Percentiles rank a stretch among this genome's conserved stretches.
Conservation (phyloP, 768 basidiomycete genomes). For the Cystobasidium tubakii region DNA sequence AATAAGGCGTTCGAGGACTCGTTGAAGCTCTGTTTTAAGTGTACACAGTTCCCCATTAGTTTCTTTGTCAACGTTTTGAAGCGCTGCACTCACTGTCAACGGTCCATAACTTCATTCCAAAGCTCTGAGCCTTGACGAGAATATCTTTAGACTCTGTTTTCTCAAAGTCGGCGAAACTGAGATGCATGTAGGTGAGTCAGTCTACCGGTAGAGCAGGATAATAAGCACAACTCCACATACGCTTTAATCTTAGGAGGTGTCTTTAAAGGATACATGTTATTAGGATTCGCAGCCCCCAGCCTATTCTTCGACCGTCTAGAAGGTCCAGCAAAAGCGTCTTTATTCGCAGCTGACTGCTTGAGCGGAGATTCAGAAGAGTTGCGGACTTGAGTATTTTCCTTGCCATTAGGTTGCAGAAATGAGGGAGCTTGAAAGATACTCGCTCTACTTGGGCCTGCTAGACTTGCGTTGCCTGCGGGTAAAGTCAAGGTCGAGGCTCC, state of each 20-base stretch:
- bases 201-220: too few relatives aligned
- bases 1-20: constrained; percentile 47
- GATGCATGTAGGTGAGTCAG: not conserved
- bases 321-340: constrained; percentile 21
- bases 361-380: constrained; percentile 14
- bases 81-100: constrained; percentile 51
- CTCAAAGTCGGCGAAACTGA: constrained; percentile 10
- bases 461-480: constrained; percentile 30
- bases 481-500: not conserved
- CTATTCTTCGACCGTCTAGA: constrained; percentile 1
- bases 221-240: not conserved
- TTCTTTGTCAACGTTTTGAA: not conserved
- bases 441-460: not conserved
- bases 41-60: not conserved
- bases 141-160: constrained; percentile 52
- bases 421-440: constrained; percentile 5
- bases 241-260: constrained; percentile 35
- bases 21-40: constrained; percentile 48
- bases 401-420: not conserved
- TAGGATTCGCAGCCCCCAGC: not conserved
- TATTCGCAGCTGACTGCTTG: constrained; percentile 3
- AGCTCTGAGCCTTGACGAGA: constrained; percentile 62
- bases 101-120: constrained; percentile 82
- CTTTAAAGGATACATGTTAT: constrained; percentile 5
- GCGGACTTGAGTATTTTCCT: not conserved